These are phyloP conservation scores for Canna indica DNA, from an alignment of 176 grass and related monocot genomes.

Conservation along the genomic window DNA sequence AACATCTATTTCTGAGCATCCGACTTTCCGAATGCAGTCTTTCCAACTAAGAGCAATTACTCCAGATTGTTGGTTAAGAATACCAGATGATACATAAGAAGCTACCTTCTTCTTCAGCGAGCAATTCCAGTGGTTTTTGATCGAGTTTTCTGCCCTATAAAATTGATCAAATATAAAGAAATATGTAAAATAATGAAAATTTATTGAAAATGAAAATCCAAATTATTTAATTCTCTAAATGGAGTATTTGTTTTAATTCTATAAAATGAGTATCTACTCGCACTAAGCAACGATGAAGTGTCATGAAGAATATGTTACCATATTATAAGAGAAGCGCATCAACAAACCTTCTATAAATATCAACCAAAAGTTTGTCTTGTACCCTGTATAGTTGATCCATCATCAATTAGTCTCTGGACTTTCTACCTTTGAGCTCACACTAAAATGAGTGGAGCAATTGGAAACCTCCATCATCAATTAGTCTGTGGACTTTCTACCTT, in stretches of 20 bases:
- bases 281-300: background rate
- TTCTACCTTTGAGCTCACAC: background rate
- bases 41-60: background rate
- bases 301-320: background rate
- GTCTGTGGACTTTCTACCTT: too few species aligned
- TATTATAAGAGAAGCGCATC: background rate
- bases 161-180: conserved; percentile 1
- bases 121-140: conserved; percentile 17
- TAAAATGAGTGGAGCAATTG: background rate
- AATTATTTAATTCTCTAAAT: background rate
- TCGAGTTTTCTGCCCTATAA: conserved; percentile 7
- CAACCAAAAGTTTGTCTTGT: too few species aligned
- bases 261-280: background rate
- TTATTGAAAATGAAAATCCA: background rate
- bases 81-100: background rate
- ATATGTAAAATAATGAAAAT: background rate
- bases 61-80: background rate
- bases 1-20: background rate
- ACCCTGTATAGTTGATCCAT: too few species aligned
- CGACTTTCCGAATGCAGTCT: background rate
- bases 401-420: background rate
- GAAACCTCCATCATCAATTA: background rate
- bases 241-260: background rate
- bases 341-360: background rate
- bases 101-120: conserved; percentile 6